These are phyloP conservation scores for Dendrobium officinale DNA, from an alignment of 106 monocot genomes.

Conservation along the genomic window DNA sequence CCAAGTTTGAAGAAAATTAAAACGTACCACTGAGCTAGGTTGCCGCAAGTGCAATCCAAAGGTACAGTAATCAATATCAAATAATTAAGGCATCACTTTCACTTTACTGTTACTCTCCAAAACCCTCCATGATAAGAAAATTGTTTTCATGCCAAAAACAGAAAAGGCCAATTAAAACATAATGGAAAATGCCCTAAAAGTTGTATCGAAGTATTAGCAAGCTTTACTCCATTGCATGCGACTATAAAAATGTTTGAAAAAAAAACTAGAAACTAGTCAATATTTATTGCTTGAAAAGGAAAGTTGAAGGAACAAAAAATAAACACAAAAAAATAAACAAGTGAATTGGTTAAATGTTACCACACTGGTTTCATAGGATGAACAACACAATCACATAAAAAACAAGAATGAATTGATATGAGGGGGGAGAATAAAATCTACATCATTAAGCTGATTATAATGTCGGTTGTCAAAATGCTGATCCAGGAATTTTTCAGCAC, in stretches of 20 bases:
- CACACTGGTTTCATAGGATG: neutral
- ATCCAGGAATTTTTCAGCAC: conserved; percentile 83
- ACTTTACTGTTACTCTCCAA: no score
- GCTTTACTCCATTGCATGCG: neutral
- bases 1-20: neutral
- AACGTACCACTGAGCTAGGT: neutral
- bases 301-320: neutral
- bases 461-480: conserved; percentile 93
- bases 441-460: conserved; percentile 73
- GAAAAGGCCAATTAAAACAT: neutral
- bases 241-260: no score
- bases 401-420: neutral
- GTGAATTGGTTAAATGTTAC: neutral
- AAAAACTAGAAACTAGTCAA: neutral
- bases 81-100: neutral
- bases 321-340: neutral
- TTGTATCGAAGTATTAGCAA: neutral
- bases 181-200: neutral
- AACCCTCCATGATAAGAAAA: neutral
- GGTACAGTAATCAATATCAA: neutral
- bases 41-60: neutral
- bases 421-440: conserved; percentile 14
- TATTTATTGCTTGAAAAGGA: neutral
- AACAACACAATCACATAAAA: neutral
- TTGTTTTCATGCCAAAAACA: neutral